Evolutionary conservation across 2,329 filamentous ascomycete genomes (phyloP).

Genomic region (Ilyonectria destructans): DNA sequence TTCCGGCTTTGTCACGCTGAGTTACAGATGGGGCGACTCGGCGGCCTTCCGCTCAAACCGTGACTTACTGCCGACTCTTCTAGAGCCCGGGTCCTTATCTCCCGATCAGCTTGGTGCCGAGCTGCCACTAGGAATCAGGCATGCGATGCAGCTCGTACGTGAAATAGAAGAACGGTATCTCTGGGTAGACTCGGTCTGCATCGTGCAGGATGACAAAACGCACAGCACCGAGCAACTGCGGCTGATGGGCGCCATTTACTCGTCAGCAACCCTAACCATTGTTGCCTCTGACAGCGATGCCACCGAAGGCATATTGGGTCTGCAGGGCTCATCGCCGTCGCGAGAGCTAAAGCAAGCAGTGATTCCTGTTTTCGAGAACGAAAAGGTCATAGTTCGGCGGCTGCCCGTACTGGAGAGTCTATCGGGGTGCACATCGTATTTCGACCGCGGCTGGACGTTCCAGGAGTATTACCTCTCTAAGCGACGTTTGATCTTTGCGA

Average conservation of each 20-base stretch:
- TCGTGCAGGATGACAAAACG: not conserved
- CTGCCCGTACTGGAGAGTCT: not conserved
- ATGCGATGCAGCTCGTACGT: not conserved
- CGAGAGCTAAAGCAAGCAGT: not conserved
- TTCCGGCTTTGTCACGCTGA: not conserved
- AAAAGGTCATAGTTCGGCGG: not conserved
- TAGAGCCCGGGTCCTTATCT: not conserved
- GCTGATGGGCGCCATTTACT: slow-evolving; percentile 12
- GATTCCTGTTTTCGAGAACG: not conserved
- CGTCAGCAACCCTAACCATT: not conserved
- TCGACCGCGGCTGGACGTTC: slow-evolving; percentile 13
- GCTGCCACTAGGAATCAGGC: not conserved
- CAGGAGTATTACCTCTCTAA: slow-evolving; percentile 4
- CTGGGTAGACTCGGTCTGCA: slow-evolving; percentile 11
- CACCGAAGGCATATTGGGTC: slow-evolving; percentile 6
- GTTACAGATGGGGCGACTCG: not conserved
- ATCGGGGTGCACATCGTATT: not conserved
- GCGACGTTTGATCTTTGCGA: not conserved
- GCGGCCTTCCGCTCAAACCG: not conserved
- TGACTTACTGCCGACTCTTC: not conserved
- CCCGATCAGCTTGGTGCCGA: not conserved
- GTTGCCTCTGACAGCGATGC: slow-evolving; percentile 1
- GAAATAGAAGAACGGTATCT: slow-evolving; percentile 1
- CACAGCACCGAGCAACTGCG: not conserved
- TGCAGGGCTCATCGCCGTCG: not conserved